phyloP scores from a whole-genome alignment of 2,329 filamentous ascomycete genomes.

The Aaosphaeria arxii region DNA sequence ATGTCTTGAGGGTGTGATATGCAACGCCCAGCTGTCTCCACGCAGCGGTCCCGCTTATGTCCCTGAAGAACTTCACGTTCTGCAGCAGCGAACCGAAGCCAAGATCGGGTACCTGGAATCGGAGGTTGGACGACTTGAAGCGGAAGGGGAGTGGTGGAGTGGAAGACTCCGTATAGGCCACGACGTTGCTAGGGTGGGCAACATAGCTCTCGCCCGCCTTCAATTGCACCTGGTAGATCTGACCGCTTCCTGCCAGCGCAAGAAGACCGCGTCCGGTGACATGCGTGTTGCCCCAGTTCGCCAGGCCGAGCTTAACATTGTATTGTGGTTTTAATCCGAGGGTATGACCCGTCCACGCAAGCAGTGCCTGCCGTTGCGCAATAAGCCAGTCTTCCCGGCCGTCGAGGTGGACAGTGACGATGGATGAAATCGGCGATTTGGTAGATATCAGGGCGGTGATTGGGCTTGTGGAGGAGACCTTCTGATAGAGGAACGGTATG shows the following conservation, averaged over 20 bases:
- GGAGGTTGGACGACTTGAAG: slow-evolving; percentile 72
- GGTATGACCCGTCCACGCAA: slow-evolving; percentile 96
- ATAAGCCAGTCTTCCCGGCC: slow-evolving; percentile 96
- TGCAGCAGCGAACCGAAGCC: slow-evolving; percentile 64
- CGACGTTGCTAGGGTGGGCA: slow-evolving; percentile 82
- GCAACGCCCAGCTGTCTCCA: slow-evolving; percentile 69
- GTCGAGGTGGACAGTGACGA: slow-evolving; percentile 84
- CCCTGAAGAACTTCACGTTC: slow-evolving; percentile 68
- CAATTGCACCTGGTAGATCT: slow-evolving; percentile 82
- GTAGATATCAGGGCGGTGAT: slow-evolving; percentile 86
- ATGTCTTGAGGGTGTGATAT: slow-evolving; percentile 69
- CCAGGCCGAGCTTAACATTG: slow-evolving; percentile 70
- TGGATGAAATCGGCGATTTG: slow-evolving; percentile 80
- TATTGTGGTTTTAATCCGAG: slow-evolving; percentile 72
- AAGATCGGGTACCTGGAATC: slow-evolving; percentile 72
- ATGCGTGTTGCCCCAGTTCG: slow-evolving; percentile 88
- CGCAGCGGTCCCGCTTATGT: slow-evolving; percentile 66
- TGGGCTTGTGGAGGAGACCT: slow-evolving; percentile 78
- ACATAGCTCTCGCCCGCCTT: slow-evolving; percentile 84
- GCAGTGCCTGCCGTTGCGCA: slow-evolving; percentile 76
- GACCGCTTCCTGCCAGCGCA: slow-evolving; percentile 79
- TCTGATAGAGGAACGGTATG: slow-evolving; percentile 93
- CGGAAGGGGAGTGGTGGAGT: slow-evolving; percentile 79
- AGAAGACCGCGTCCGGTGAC: slow-evolving; percentile 85
- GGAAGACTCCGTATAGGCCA: slow-evolving; percentile 80